Percentiles rank a stretch among this genome's conserved stretches.
Conservation (phyloP, 148 eudicot genomes). For the Dysphania ambrosioides region DNA sequence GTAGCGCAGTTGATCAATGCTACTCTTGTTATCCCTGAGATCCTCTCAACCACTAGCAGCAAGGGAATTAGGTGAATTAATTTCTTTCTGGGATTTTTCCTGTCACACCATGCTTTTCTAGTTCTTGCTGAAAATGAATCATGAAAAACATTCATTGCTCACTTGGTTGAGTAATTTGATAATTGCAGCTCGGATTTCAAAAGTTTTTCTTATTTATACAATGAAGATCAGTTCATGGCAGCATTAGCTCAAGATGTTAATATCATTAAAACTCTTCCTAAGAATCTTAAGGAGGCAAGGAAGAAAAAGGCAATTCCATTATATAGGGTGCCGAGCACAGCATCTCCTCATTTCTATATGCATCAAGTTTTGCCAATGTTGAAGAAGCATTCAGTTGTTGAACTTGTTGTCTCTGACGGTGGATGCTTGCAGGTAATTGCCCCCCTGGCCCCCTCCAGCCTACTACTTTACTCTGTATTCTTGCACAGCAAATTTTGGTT, state of each 20-base stretch:
- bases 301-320: slow-evolving; percentile 72
- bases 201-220: slow-evolving; percentile 88
- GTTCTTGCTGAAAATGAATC: not conserved
- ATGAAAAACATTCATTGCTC: not conserved
- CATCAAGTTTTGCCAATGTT: slow-evolving; percentile 78
- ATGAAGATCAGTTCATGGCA: slow-evolving; percentile 83
- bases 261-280: slow-evolving; percentile 81
- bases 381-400: slow-evolving; percentile 68
- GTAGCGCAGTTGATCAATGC: slow-evolving; percentile 87
- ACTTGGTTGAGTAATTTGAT: not conserved
- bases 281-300: slow-evolving; percentile 78
- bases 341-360: slow-evolving; percentile 65
- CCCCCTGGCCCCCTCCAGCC: not conserved
- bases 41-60: slow-evolving; percentile 90
- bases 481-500: not conserved
- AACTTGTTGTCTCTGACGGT: slow-evolving; percentile 72
- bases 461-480: not conserved
- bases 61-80: slow-evolving; percentile 82
- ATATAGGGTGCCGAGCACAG: slow-evolving; percentile 57
- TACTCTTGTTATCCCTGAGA: slow-evolving; percentile 84
- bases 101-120: not conserved
- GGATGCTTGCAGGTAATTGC: slow-evolving; percentile 85
- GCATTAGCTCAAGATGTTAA: slow-evolving; percentile 68
- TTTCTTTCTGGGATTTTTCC: not conserved
- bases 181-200: slow-evolving; percentile 73